phyloP scores from a whole-genome alignment of 2,329 filamentous ascomycete genomes.

The Aspergillus texensis region DNA sequence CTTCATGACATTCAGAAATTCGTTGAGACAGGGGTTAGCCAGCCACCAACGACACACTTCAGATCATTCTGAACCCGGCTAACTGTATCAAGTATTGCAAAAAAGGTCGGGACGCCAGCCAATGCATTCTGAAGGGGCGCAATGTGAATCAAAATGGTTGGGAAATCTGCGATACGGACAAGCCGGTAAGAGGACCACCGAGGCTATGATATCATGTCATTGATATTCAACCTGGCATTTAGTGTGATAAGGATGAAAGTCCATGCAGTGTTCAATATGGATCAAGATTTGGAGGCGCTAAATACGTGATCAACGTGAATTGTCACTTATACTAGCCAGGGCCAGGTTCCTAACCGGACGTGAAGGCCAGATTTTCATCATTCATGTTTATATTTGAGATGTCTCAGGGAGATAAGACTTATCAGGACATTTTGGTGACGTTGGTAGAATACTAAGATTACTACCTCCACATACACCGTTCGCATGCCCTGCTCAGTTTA shows the following conservation, averaged over 20 bases:
- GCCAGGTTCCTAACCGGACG: no score
- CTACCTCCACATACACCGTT: no score
- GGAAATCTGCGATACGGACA: not conserved
- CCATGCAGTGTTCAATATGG: not conserved
- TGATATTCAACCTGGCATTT: not conserved
- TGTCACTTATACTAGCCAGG: not conserved
- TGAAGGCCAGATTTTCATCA: no score
- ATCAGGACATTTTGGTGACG: no score
- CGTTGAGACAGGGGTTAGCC: not conserved
- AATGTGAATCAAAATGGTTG: not conserved
- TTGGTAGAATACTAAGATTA: no score
- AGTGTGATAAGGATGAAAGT: not conserved
- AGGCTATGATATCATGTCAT: not conserved
- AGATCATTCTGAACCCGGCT: not conserved
- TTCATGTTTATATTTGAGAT: no score
- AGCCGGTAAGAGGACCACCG: not conserved
- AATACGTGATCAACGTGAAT: not conserved
- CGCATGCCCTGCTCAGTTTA: no score
- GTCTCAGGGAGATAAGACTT: no score
- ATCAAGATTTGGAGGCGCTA: not conserved
- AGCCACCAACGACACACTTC: not conserved
- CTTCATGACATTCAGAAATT: no score
- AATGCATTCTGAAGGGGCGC: not conserved
- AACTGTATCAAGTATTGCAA: not conserved
- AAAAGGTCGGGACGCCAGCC: not conserved